Conservation (phyloP, 2,329 filamentous ascomycete species). For the Metarhizium humberi region DNA sequence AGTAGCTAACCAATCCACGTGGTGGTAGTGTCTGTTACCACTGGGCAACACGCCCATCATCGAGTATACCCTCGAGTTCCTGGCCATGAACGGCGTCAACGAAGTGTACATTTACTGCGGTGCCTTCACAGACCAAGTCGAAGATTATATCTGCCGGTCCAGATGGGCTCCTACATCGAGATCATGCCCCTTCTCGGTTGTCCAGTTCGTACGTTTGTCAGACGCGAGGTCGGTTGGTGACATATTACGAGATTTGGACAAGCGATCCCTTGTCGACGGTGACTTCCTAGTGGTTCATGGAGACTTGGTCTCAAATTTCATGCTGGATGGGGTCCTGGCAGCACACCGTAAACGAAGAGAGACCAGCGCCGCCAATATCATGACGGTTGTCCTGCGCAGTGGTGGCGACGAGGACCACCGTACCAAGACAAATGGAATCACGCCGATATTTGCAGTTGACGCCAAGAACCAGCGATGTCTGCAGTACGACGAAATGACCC, state of each 20-base stretch:
- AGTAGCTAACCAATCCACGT: neutral
- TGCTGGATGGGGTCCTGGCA: constrained; percentile 68
- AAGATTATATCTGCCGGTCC: constrained; percentile 75
- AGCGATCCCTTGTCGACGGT: constrained; percentile 71
- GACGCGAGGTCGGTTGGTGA: constrained; percentile 84
- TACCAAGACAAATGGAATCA: constrained; percentile 66
- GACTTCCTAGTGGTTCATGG: constrained; percentile 93
- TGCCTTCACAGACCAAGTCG: constrained; percentile 76
- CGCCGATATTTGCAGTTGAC: constrained; percentile 81
- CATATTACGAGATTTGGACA: constrained; percentile 88
- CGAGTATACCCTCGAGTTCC: constrained; percentile 94
- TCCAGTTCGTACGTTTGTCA: constrained; percentile 77
- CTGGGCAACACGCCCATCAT: constrained; percentile 91
- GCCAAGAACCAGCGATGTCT: constrained; percentile 70
- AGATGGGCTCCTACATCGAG: constrained; percentile 53
- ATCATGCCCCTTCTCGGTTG: constrained; percentile 59
- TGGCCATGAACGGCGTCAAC: constrained; percentile 90
- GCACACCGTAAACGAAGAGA: constrained; percentile 73
- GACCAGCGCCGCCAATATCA: constrained; percentile 87
- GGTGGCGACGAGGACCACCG: constrained; percentile 61
- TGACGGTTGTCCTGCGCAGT: constrained; percentile 87
- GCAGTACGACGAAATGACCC: constrained; percentile 87
- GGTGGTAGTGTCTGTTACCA: constrained; percentile 71
- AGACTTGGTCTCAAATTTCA: constrained; percentile 82
- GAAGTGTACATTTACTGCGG: constrained; percentile 90